Evolutionary conservation across 208 protist genomes (phyloP), one percentile per base, ranked within the genome.

Genomic region (Trypanosoma platydactyli): DNA sequence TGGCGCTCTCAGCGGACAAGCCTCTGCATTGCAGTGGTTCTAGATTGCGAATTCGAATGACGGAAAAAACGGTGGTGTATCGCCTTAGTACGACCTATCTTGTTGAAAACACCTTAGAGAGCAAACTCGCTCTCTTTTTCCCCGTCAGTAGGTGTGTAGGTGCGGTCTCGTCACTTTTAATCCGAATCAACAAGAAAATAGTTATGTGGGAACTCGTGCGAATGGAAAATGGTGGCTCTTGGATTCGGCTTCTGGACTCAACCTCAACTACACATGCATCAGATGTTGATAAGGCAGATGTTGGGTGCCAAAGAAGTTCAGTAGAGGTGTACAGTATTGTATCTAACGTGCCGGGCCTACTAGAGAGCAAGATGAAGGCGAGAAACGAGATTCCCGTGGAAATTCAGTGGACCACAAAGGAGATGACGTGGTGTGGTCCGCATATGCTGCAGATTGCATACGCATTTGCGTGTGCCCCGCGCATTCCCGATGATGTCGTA

Each of bases 61-160:
- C 81, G 0, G 45, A 77, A 45, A 78, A 79, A 12, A 87, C 81
- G 4, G 70, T 70, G 30, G 48, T 77, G n/a, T 86, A 86, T 61
- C 68, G 55, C 4, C 59, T 88, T 3, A 70, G 56, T 5, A 70
- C 79, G 38, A 80, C 55, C n/a, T 91, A 83, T 63, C 68, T 29
- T 55, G 52, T 73, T 18, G 60, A 60, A 29, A 50, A 56, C 1
- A 20, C 3, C 9, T 52, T 60, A 16, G 60, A 66, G 49, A 50
- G 48, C 18, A 30, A 16, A 1, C 67, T 85, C 50, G 71, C 62
- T 38, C 80, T 88, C 29, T 71, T 88, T 52, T 92, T 92, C 38
- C 86, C 86, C 20, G 70, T 92, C 49, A 92, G 83, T 56, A 83
- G 80, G 56, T 89, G 83, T 50, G 72, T 70, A 1, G 61, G 66